Evolutionary conservation across 2,329 filamentous ascomycete species (phyloP), one percentile per base, ranked within the genome.

Genomic region (Periconia digitata): DNA sequence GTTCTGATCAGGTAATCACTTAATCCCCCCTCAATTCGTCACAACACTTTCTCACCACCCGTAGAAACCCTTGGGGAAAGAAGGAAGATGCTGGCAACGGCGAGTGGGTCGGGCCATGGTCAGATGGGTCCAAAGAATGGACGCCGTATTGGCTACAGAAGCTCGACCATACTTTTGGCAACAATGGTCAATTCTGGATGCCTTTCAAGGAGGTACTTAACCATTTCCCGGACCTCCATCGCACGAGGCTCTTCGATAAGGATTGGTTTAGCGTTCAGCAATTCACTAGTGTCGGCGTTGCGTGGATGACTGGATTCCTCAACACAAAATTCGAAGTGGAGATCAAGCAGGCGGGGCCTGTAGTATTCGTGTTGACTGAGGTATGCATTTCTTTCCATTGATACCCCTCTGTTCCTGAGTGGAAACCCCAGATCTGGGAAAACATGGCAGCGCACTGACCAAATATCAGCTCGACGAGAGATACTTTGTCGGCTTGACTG

Each of bases 111-210:
- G 89, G 90, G 0, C 77, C 87, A 1, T 94, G 89, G 88, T 84
- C 81, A 21, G 90, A 94, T 60, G 90, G 90, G 1, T 90, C 86
- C 13, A 86, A 87, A 59, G 85, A 92, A 69, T 95, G 90, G 90
- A 92, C 86, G 1, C 77, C 87, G 0, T 85, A 91, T 55, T 90
- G 86, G 81, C 82, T 92, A 69, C 71, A 84, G 44, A 84, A 86
- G 56, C 77, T 92, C 1, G 76, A 79, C 35, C 87, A 92, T 63
- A 82, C 79, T 17, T 92, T 92, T 59, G 87, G 86, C 24, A 85
- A 90, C 55, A 87, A 92, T 58, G 88, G 87, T 6, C 51, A 82
- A 22, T 84, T 85, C 64, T 85, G 81, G 80, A 83, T 84, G 51
- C 78, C 76, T 1, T 85, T 82, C 55, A 71, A 79, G 6, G 82